Percentiles rank a stretch among this genome's conserved stretches.
Conservation (phyloP, 2,329 filamentous ascomycete species). For the Didymella arachidicola region DNA sequence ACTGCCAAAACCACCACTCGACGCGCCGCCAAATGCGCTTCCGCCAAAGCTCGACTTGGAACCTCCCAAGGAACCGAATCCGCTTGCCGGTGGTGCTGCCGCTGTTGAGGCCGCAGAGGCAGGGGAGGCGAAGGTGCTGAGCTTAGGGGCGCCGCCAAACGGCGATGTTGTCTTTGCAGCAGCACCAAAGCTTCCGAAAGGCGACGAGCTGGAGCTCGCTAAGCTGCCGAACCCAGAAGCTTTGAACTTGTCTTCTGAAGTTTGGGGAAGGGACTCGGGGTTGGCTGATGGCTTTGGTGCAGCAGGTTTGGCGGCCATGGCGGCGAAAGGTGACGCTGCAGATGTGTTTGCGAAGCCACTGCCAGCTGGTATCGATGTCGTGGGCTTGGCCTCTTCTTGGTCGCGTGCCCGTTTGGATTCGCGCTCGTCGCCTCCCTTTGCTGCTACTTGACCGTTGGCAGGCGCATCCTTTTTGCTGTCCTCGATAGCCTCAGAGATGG, state of each 20-base stretch:
- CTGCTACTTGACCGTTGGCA: constrained; percentile 25
- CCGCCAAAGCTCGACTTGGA: constrained; percentile 47
- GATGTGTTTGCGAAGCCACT: constrained; percentile 58
- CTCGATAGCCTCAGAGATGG: constrained; percentile 21
- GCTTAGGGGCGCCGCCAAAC: constrained; percentile 48
- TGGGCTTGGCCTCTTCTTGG: constrained; percentile 35
- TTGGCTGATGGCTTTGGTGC: constrained; percentile 33
- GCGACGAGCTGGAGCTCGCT: constrained; percentile 48
- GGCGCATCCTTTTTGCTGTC: constrained; percentile 18
- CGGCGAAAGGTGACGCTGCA: constrained; percentile 58
- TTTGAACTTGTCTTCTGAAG: constrained; percentile 60
- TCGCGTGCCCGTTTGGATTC: constrained; percentile 49
- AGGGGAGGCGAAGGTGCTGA: constrained; percentile 38
- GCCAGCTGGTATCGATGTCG: constrained; percentile 42
- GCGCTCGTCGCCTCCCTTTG: constrained; percentile 40
- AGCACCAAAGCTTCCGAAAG: constrained; percentile 41
- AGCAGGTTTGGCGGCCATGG: constrained; percentile 51
- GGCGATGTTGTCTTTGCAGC: constrained; percentile 37
- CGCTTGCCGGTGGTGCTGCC: constrained; percentile 22
- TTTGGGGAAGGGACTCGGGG: constrained; percentile 43
- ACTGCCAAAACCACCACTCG: constrained; percentile 42
- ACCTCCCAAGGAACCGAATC: constrained; percentile 46
- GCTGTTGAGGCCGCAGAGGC: constrained; percentile 29
- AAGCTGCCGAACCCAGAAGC: constrained; percentile 57
- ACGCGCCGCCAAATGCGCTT: constrained; percentile 54